Percentiles rank a stretch among this genome's conserved stretches.
phyloP scores from a whole-genome alignment of 768 basidiomycete genomes.

The Boletus subparvulus region DNA sequence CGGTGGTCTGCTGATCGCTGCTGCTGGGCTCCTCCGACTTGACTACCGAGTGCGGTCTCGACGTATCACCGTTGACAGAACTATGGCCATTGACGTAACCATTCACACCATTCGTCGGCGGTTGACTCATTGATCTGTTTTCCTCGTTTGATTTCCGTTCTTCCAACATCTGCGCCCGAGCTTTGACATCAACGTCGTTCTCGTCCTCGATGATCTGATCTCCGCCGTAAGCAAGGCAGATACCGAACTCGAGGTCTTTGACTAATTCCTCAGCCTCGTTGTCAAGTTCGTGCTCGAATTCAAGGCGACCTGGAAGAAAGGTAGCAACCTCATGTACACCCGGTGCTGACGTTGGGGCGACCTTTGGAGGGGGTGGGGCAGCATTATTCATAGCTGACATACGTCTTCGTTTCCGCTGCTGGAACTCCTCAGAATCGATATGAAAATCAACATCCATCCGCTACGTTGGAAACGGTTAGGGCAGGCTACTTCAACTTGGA shows the following conservation, averaged over 20 bases:
- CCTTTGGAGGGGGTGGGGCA: conserved; percentile 58
- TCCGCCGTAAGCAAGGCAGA: conserved; percentile 84
- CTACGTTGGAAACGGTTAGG: conserved; percentile 6
- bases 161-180: conserved; percentile 40
- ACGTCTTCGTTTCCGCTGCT: conserved; percentile 82
- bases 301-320: conserved; percentile 94
- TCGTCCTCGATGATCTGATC: conserved; percentile 78
- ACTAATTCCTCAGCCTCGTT: conserved; percentile 96
- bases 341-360: conserved; percentile 84
- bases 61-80: conserved; percentile 39
- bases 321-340: conserved; percentile 89
- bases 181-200: conserved; percentile 72
- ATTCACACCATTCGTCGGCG: conserved; percentile 21
- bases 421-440: conserved; percentile 79
- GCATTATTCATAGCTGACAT: conserved; percentile 76
- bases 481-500: conserved; percentile 1
- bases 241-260: conserved; percentile 93
- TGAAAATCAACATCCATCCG: conserved; percentile 60
- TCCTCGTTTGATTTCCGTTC: conserved; percentile 33
- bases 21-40: conserved; percentile 49
- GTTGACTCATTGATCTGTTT: conserved; percentile 22
- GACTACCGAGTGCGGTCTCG: conserved; percentile 24
- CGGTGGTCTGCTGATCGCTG: conserved; percentile 33
- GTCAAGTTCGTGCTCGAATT: conserved; percentile 96
- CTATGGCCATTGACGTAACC: conserved; percentile 35